These are phyloP conservation scores for Pythium catenulatum DNA, from an alignment of 352 stramenopile species.

Conservation along the genomic window DNA sequence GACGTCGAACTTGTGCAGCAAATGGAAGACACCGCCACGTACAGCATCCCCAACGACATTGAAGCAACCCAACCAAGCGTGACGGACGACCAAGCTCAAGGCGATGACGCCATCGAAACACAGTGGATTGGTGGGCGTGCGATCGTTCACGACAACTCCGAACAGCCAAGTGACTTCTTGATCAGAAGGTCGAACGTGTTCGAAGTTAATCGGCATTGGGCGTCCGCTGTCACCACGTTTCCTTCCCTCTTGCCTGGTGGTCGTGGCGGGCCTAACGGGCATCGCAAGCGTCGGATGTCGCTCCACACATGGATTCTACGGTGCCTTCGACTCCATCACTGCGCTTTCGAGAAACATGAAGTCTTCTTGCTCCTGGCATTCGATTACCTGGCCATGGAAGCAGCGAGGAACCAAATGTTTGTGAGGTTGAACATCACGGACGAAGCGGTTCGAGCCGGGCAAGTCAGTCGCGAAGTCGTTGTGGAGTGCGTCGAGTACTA, in stretches of 20 bases:
- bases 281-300: slow-evolving; percentile 12
- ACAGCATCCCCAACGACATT: too few species aligned
- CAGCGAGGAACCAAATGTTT: slow-evolving; percentile 38
- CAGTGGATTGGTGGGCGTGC: neutral
- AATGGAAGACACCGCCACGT: slow-evolving; percentile 11
- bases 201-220: slow-evolving; percentile 3
- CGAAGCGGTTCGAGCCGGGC: slow-evolving; percentile 14
- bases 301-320: slow-evolving; percentile 35
- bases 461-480: neutral
- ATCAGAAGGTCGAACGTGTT: slow-evolving; percentile 38
- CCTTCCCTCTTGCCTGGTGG: slow-evolving; percentile 49
- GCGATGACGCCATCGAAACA: neutral
- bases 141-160: neutral
- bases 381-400: slow-evolving; percentile 34
- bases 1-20: neutral
- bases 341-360: slow-evolving; percentile 55
- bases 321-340: slow-evolving; percentile 27
- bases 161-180: slow-evolving; percentile 10
- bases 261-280: slow-evolving; percentile 47
- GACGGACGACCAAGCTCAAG: neutral
- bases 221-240: slow-evolving; percentile 45
- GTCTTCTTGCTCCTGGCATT: slow-evolving; percentile 60
- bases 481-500: slow-evolving; percentile 43
- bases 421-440: slow-evolving; percentile 45
- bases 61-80: too few species aligned